These are phyloP conservation scores for Bondarzewia mesenterica DNA, from an alignment of 1,284 basidiomycete species.

Conservation along the genomic window DNA sequence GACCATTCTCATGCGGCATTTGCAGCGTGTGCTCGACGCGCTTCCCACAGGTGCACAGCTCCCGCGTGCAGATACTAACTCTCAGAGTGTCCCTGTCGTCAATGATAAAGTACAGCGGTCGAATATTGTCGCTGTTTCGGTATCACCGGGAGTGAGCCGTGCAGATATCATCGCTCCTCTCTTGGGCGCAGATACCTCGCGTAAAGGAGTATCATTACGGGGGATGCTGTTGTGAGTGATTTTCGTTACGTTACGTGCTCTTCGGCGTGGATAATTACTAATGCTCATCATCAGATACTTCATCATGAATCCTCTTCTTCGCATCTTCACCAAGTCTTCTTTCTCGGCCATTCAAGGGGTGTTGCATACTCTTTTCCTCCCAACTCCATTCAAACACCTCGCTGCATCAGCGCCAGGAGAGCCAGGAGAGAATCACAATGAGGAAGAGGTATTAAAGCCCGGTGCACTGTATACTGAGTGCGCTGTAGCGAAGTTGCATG, in stretches of 20 bases:
- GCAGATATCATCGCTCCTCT: constrained; percentile 54
- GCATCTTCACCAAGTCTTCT: constrained; percentile 56
- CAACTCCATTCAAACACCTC: constrained; percentile 57
- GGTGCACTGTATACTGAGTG: constrained; percentile 72
- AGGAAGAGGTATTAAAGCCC: constrained; percentile 56
- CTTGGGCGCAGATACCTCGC: constrained; percentile 35
- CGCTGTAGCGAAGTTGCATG: constrained; percentile 43
- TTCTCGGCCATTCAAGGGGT: constrained; percentile 50
- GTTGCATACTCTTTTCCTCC: constrained; percentile 66
- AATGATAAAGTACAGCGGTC: constrained; percentile 44
- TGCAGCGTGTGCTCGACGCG: constrained; percentile 73
- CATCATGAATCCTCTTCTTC: constrained; percentile 49
- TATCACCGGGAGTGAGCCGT: constrained; percentile 67
- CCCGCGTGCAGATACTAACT: constrained; percentile 38
- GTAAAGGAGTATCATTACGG: constrained; percentile 25
- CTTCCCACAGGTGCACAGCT: constrained; percentile 53
- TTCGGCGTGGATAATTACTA: neutral
- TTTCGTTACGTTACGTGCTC: neutral
- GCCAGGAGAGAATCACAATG: constrained; percentile 14
- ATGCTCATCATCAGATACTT: constrained; percentile 51
- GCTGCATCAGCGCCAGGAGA: constrained; percentile 4
- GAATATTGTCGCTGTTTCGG: constrained; percentile 64
- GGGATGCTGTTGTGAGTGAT: constrained; percentile 37
- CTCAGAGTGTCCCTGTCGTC: constrained; percentile 37
- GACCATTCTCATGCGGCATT: constrained; percentile 57